phyloP scores from a whole-genome alignment of 805 yeast genomes.

The Diddensiella santjacobensis region DNA sequence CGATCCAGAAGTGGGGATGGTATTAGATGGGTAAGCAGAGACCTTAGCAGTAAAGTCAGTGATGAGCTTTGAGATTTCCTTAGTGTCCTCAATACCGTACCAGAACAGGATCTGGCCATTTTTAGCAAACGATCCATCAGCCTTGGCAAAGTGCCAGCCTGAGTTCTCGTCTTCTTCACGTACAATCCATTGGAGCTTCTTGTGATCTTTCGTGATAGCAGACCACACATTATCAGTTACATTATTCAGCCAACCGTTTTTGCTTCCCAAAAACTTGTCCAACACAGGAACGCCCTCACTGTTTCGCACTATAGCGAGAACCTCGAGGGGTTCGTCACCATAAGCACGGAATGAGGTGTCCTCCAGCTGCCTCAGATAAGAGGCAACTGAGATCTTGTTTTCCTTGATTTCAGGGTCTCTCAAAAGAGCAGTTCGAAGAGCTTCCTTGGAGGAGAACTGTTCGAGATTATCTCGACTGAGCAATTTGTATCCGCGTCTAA shows the following conservation, averaged over 20 bases:
- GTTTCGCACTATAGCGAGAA: slow-evolving; percentile 75
- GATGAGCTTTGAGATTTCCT: slow-evolving; percentile 60
- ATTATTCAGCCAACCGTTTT: slow-evolving; percentile 95
- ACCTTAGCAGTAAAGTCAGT: slow-evolving; percentile 40
- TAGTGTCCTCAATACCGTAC: slow-evolving; percentile 77
- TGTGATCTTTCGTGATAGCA: slow-evolving; percentile 70
- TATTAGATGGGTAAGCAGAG: slow-evolving; percentile 14
- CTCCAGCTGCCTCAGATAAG: slow-evolving; percentile 73
- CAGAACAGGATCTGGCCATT: slow-evolving; percentile 90
- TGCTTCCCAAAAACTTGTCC: slow-evolving; percentile 82
- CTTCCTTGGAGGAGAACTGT: slow-evolving; percentile 58
- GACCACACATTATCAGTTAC: slow-evolving; percentile 93
- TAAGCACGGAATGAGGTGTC: slow-evolving; percentile 63
- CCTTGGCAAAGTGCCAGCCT: slow-evolving; percentile 85
- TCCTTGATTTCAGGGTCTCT: slow-evolving; percentile 72
- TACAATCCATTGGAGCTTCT: slow-evolving; percentile 79
- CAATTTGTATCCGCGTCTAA: slow-evolving; percentile 93
- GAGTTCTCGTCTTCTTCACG: slow-evolving; percentile 87
- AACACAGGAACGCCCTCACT: slow-evolving; percentile 58
- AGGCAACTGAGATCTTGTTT: slow-evolving; percentile 71
- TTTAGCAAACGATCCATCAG: slow-evolving; percentile 90
- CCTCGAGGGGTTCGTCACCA: slow-evolving; percentile 95
- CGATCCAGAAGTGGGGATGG: slow-evolving; percentile 14
- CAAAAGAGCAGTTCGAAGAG: slow-evolving; percentile 68
- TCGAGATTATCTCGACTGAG: slow-evolving; percentile 57